Evolutionary conservation across 106 monocot genomes (phyloP).

Genomic region (Hemerocallis citrina): DNA sequence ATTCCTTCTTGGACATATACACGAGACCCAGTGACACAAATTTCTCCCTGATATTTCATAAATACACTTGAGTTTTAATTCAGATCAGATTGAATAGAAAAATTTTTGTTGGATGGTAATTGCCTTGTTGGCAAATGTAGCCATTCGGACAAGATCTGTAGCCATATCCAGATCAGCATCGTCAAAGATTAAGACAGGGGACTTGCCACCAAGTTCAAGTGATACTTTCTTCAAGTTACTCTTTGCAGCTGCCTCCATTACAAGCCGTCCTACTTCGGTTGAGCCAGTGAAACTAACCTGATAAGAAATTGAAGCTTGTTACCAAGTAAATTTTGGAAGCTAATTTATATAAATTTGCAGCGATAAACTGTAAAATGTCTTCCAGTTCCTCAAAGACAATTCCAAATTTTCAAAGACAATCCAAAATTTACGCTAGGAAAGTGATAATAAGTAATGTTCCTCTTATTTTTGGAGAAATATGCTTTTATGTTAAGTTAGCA

Average conservation of each 20-base stretch:
- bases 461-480: no score
- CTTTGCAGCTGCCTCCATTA: constrained; percentile 78
- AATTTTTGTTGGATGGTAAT: no score
- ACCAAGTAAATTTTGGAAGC: no score
- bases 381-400: no score
- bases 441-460: no score
- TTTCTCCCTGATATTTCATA: no score
- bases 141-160: constrained; percentile 26
- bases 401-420: no score
- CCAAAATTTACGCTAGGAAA: no score
- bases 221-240: constrained; percentile 88
- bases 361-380: no score
- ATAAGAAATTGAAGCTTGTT: not conserved
- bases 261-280: constrained; percentile 51
- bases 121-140: constrained; percentile 34
- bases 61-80: no score
- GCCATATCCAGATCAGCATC: constrained; percentile 90
- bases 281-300: constrained; percentile 88
- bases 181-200: constrained; percentile 76
- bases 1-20: constrained; percentile 90
- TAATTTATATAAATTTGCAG: no score
- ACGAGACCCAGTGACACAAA: constrained; percentile 72
- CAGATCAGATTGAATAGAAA: no score
- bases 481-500: not conserved
- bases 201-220: constrained; percentile 85